Conservation (phyloP, 768 basidiomycete species). For the Boletus tomentosulus region DNA sequence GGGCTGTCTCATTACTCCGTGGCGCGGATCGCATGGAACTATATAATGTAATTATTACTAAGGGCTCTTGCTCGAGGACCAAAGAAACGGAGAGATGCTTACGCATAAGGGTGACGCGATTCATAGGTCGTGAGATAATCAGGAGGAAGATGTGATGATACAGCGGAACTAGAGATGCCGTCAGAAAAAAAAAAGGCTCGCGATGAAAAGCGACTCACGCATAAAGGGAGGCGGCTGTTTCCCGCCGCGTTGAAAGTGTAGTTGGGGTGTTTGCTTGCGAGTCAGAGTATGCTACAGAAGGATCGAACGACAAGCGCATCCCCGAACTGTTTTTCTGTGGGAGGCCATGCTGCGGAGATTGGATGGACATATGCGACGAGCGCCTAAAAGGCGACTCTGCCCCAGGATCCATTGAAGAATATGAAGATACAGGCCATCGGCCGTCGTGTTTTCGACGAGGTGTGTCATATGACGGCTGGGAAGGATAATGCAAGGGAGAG, state of each 20-base stretch:
- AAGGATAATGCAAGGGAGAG: constrained; percentile 22
- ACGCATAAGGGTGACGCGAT: constrained; percentile 18
- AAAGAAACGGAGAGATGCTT: constrained; percentile 9
- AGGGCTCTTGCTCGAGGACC: neutral
- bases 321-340: constrained; percentile 6
- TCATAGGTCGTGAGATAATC: constrained; percentile 2
- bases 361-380: constrained; percentile 12
- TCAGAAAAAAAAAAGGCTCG: constrained; percentile 4
- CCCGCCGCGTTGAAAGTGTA: constrained; percentile 7
- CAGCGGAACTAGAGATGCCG: constrained; percentile 40
- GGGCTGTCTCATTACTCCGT: neutral
- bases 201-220: constrained; percentile 38
- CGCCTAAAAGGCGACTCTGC: constrained; percentile 19
- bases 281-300: constrained; percentile 44
- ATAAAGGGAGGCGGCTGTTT: constrained; percentile 47
- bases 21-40: constrained; percentile 11
- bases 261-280: constrained; percentile 7
- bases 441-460: constrained; percentile 9
- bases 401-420: constrained; percentile 1
- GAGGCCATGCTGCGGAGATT: neutral
- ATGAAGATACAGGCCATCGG: constrained; percentile 4
- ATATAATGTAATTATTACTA: constrained; percentile 2
- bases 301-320: constrained; percentile 38
- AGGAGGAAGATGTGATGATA: constrained; percentile 44
- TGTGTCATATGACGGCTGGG: constrained; percentile 20